Base-by-base conservation (phyloP, 2,329 filamentous ascomycete genomes). In the Ceratocystis albifundus region DNA sequence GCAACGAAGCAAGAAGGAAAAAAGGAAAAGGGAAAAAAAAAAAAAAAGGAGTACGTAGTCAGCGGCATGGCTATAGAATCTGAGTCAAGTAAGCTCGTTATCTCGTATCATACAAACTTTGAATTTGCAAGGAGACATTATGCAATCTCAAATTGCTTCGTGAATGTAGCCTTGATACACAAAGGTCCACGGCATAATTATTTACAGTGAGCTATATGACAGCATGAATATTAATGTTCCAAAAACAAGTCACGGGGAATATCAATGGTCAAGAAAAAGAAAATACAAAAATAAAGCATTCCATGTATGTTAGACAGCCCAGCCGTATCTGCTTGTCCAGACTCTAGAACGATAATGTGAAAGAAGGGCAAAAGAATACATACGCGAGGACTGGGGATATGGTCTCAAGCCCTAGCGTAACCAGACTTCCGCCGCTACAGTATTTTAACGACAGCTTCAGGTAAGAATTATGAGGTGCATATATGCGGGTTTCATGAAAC, bases 401-500 rank as follows among this genome's bases (percentile, higher is more conserved):
- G 36, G 36, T 41, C 36, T 41, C 36, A 41, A 1, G 36, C 36
- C 10, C 10, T 41, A 48, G 7, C n/a, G 17, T 8, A 48, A 3
- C 45, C 45, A 48, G 45, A 48, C 15, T 48, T 1, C 45, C 20
- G n/a, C 17, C 20, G n/a, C 45, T 20, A 20, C n/a, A 8, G 45
- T 20, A 48, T 48, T n/a, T 7, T n/a, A 48, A 50, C 20, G 8
- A 50, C 25, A 57, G 15, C 53, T 57, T 57, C 53, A 57, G 53
- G 53, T 57, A 17, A 5, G 53, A 10, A 30, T 57, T 57, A 15
- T n/a, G 53, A 57, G 53, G 53, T 30, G 28, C 53, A 57, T 57
- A 32, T 57, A 57, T 57, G 53, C 53, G 22, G 5, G 3, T 30
- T 57, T 25, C 53, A 57, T 57, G 53, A 57, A 57, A 57, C 53